Percentiles rank a stretch among this genome's conserved stretches.
Evolutionary conservation across 441 rosid genomes (phyloP).

Genomic region (Metrosideros polymorpha): DNA sequence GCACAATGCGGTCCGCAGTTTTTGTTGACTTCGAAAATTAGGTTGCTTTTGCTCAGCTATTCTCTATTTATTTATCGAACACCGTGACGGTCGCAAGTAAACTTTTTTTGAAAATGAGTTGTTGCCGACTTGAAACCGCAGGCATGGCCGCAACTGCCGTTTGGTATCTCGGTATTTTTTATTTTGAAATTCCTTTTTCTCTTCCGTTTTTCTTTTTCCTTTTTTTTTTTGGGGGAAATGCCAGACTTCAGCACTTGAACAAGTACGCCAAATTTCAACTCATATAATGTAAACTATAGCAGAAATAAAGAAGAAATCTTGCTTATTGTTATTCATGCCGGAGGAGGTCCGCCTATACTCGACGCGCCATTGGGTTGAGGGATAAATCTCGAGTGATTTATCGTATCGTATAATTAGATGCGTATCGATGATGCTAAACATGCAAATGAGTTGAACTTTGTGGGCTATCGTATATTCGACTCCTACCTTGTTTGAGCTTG

Average conservation of each 20-base stretch:
- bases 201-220: no score
- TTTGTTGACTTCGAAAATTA: neutral
- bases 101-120: neutral
- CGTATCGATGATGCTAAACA: neutral
- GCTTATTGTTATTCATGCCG: neutral
- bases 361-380: neutral
- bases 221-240: neutral
- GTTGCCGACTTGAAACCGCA: neutral
- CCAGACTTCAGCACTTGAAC: neutral
- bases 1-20: neutral
- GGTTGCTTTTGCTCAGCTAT: neutral
- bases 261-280: neutral
- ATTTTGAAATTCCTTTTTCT: neutral
- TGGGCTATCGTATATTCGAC: neutral
- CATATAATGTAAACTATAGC: neutral
- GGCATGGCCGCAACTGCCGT: neutral
- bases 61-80: neutral
- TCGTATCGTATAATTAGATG: neutral
- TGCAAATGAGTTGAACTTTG: neutral
- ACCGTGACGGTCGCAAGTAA: neutral
- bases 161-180: neutral
- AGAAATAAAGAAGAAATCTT: neutral
- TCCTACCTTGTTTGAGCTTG: accelerated
- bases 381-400: neutral
- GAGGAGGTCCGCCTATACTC: neutral